Percentiles rank a stretch among this genome's conserved stretches.
Evolutionary conservation across 768 basidiomycete genomes (phyloP).

Genomic region (Mycena haematopus): DNA sequence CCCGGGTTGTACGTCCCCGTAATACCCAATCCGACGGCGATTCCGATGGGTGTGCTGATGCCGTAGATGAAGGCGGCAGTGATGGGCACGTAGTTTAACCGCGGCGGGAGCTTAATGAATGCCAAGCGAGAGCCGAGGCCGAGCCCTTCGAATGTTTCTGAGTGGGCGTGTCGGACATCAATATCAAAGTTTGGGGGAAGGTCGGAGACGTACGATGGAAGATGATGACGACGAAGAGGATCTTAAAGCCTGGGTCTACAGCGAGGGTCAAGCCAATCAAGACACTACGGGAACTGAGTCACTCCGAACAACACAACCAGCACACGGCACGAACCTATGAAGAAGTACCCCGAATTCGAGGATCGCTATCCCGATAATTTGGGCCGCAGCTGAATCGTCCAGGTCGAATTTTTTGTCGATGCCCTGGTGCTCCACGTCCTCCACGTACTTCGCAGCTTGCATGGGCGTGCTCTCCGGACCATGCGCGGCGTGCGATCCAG

Average conservation of each 20-base stretch:
- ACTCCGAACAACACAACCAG: neutral
- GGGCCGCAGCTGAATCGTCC: conserved; percentile 74
- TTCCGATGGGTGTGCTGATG: conserved; percentile 85
- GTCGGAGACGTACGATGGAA: conserved; percentile 82
- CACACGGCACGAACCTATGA: conserved; percentile 60
- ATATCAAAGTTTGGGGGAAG: conserved; percentile 63
- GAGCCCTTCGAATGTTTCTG: conserved; percentile 94
- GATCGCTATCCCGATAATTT: conserved; percentile 86
- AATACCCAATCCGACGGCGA: conserved; percentile 83
- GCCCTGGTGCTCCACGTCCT: conserved; percentile 48
- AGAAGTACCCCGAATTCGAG: conserved; percentile 93
- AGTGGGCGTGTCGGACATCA: conserved; percentile 63
- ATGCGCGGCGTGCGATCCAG: conserved; percentile 67
- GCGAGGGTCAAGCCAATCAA: conserved; percentile 91
- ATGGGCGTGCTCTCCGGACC: conserved; percentile 59
- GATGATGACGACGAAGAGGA: conserved; percentile 85
- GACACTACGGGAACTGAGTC: conserved; percentile 62
- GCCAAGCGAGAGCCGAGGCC: conserved; percentile 92
- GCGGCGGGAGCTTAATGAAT: conserved; percentile 63
- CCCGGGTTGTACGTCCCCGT: conserved; percentile 82
- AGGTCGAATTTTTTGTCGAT: conserved; percentile 84
- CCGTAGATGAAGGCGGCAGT: conserved; percentile 71
- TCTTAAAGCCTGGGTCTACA: conserved; percentile 76
- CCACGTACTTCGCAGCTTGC: neutral
- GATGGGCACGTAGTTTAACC: conserved; percentile 63